These are phyloP conservation scores for Synchytrium microbalum DNA, from an alignment of 371 early-diverging fungal species.

Conservation along the genomic window DNA sequence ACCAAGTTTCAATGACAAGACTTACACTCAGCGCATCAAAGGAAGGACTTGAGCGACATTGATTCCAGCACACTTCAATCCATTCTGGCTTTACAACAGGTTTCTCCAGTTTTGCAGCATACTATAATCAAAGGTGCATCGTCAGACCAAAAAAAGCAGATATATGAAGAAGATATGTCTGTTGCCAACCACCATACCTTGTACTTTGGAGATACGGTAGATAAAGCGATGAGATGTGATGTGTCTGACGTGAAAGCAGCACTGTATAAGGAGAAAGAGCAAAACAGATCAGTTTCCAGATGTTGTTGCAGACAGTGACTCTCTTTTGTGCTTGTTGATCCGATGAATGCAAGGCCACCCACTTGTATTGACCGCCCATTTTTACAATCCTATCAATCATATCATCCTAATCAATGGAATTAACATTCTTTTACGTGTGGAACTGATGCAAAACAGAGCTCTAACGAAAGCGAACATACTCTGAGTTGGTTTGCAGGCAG, in stretches of 20 bases:
- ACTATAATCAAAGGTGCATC: background rate
- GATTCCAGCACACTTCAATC: background rate
- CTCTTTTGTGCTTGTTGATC: no score
- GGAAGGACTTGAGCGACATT: background rate
- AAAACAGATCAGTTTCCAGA: background rate
- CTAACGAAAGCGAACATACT: no score
- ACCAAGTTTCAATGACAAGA: background rate
- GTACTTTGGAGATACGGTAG: background rate
- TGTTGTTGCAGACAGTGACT: no score
- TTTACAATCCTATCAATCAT: background rate
- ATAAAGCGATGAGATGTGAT: background rate
- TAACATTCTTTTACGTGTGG: background rate
- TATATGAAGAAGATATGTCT: background rate
- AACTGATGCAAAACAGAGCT: no score
- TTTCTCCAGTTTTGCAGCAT: background rate
- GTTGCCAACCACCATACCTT: background rate
- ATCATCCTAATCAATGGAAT: background rate
- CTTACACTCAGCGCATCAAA: background rate
- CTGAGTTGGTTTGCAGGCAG: background rate
- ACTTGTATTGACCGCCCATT: background rate
- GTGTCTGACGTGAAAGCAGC: background rate
- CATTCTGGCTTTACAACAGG: constrained; percentile 1
- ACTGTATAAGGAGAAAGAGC: background rate
- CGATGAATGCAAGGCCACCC: background rate
- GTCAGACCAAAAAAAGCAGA: background rate